phyloP scores from a whole-genome alignment of 2,329 filamentous ascomycete species.

The Metarhizium brunneum region DNA sequence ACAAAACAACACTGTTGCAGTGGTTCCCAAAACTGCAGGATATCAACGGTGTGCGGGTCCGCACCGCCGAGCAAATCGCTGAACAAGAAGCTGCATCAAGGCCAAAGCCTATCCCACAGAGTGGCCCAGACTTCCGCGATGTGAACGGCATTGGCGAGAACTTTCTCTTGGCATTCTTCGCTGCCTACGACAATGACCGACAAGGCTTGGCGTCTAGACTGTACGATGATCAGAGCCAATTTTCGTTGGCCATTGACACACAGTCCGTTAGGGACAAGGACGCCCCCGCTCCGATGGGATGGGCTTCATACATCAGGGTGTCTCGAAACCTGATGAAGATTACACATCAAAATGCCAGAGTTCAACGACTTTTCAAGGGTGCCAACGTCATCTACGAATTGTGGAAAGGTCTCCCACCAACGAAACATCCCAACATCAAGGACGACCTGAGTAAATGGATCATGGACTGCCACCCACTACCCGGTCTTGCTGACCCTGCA shows the following conservation, averaged over 20 bases:
- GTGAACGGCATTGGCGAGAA: conserved; percentile 64
- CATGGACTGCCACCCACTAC: conserved; percentile 70
- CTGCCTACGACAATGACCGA: conserved; percentile 64
- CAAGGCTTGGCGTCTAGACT: conserved; percentile 51
- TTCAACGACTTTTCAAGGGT: conserved; percentile 59
- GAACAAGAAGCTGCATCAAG: conserved; percentile 39
- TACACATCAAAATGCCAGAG: conserved; percentile 46
- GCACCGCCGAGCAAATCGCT: conserved; percentile 61
- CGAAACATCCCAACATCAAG: conserved; percentile 64
- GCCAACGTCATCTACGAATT: conserved; percentile 53
- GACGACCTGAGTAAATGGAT: conserved; percentile 64
- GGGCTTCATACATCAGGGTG: conserved; percentile 66
- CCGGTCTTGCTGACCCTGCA: conserved; percentile 60
- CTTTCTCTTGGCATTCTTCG: conserved; percentile 67
- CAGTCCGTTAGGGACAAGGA: conserved; percentile 38
- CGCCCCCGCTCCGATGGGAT: conserved; percentile 41
- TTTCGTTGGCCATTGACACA: conserved; percentile 67
- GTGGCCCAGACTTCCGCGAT: conserved; percentile 63
- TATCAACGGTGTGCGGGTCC: conserved; percentile 66
- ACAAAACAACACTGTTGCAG: conserved; percentile 58
- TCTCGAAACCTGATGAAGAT: conserved; percentile 73
- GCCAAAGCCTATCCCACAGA: conserved; percentile 51
- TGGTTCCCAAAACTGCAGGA: conserved; percentile 78
- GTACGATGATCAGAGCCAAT: conserved; percentile 68
- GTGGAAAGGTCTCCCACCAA: conserved; percentile 63